Evolutionary conservation across 2,329 filamentous ascomycete species (phyloP).

Genomic region (Paecilomyces fulvus): DNA sequence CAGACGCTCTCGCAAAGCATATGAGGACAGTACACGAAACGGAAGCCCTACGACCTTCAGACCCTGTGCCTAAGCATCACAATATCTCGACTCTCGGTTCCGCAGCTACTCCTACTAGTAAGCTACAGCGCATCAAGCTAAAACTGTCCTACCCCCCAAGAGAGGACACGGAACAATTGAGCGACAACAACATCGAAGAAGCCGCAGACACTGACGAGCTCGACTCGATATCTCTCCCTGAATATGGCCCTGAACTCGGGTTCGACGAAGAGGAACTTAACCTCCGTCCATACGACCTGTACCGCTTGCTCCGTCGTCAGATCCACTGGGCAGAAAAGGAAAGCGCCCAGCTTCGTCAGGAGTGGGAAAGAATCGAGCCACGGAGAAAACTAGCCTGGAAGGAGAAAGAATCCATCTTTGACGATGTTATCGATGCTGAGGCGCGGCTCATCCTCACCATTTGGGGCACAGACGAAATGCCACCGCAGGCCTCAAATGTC

Average conservation of each 20-base stretch:
- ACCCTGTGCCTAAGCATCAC: slow-evolving; percentile 34
- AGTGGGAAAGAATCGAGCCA: slow-evolving; percentile 31
- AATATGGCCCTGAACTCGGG: slow-evolving; percentile 32
- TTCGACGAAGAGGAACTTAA: slow-evolving; percentile 37
- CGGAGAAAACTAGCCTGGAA: slow-evolving; percentile 32
- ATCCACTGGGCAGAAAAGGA: slow-evolving; percentile 42
- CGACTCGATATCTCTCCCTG: slow-evolving; percentile 18
- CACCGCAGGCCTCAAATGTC: slow-evolving; percentile 2
- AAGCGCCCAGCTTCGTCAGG: slow-evolving; percentile 25
- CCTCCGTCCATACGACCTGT: slow-evolving; percentile 35
- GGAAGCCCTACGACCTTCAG: slow-evolving; percentile 70
- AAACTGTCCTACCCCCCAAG: slow-evolving; percentile 30
- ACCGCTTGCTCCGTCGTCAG: slow-evolving; percentile 38
- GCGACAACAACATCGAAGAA: slow-evolving; percentile 19
- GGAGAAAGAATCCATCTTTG: slow-evolving; percentile 36
- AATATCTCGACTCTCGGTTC: slow-evolving; percentile 21
- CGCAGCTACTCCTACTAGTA: slow-evolving; percentile 19
- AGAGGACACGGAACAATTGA: slow-evolving; percentile 18
- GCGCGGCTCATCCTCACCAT: slow-evolving; percentile 25
- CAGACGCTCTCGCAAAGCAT: slow-evolving; percentile 92
- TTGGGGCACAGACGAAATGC: slow-evolving; percentile 9
- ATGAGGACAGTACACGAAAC: slow-evolving; percentile 99
- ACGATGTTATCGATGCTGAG: slow-evolving; percentile 36
- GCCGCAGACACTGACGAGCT: slow-evolving; percentile 28
- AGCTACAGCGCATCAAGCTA: slow-evolving; percentile 34